Conservation (phyloP, 768 basidiomycete species). For the Mycena chlorophos region DNA sequence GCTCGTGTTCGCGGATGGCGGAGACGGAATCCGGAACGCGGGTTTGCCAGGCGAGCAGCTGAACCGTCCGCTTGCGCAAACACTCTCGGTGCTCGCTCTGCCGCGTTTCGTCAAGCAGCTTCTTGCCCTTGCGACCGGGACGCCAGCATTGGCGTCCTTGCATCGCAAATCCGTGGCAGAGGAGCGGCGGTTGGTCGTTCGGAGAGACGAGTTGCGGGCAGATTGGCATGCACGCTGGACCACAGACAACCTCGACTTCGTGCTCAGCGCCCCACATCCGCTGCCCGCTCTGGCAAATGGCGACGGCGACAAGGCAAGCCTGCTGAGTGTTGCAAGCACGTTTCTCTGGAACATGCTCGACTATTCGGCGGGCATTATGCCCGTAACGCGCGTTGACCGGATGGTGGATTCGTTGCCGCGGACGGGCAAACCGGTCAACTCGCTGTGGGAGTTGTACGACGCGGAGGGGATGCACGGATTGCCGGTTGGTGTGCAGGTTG, state of each 20-base stretch:
- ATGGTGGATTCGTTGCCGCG: slow-evolving; percentile 35
- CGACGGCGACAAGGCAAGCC: slow-evolving; percentile 50
- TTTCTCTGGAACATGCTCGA: slow-evolving; percentile 71
- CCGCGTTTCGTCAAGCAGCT: slow-evolving; percentile 31
- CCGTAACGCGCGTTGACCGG: slow-evolving; percentile 53
- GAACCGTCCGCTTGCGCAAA: slow-evolving; percentile 30
- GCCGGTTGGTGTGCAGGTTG: slow-evolving; percentile 66
- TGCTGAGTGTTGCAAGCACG: slow-evolving; percentile 63
- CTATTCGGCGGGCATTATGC: slow-evolving; percentile 58
- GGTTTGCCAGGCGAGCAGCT: slow-evolving; percentile 37
- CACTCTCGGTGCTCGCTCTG: slow-evolving; percentile 16
- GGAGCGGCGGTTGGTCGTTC: slow-evolving; percentile 48
- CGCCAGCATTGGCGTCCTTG: slow-evolving; percentile 35
- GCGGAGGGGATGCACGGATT: slow-evolving; percentile 65
- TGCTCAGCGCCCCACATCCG: slow-evolving; percentile 62
- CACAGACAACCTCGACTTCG: slow-evolving; percentile 57
- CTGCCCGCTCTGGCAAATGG: slow-evolving; percentile 59
- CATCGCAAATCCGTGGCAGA: slow-evolving; percentile 51
- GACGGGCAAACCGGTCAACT: slow-evolving; percentile 37
- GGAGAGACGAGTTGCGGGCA: slow-evolving; percentile 44
- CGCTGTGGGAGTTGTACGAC: slow-evolving; percentile 55
- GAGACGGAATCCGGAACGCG: slow-evolving; percentile 40
- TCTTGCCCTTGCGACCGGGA: slow-evolving; percentile 36
- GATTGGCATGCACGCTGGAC: slow-evolving; percentile 49
- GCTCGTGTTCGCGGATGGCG: slow-evolving; percentile 57